Evolutionary conservation across 176 grass and related monocot species (phyloP).

Genomic region (Alloteropsis semialata): DNA sequence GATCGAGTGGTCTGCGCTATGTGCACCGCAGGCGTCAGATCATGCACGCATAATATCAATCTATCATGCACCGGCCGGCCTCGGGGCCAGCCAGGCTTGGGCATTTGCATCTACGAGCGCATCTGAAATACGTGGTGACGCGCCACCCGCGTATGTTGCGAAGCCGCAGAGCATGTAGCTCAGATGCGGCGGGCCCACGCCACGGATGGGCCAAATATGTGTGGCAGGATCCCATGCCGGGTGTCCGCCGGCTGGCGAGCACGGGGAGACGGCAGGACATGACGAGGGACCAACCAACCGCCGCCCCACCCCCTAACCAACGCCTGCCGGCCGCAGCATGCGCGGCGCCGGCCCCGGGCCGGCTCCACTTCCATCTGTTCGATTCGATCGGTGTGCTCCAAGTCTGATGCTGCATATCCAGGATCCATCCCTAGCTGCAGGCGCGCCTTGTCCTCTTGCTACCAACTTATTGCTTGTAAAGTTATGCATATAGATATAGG

Average conservation of each 20-base stretch:
- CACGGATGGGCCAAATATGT: background rate
- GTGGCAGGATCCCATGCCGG: conserved; percentile 23
- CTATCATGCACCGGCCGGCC: conserved; percentile 2
- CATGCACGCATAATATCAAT: conserved; percentile 1
- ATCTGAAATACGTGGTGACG: conserved; percentile 6
- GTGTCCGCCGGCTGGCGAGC: conserved; percentile 26
- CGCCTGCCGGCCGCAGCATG: too few species aligned
- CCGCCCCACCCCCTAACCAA: background rate
- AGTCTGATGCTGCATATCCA: background rate
- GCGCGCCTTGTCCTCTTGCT: conserved; percentile 18
- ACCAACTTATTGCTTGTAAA: background rate
- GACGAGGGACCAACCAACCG: conserved; percentile 32
- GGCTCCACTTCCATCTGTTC: background rate
- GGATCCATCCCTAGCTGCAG: background rate
- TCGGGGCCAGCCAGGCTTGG: background rate
- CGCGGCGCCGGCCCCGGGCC: background rate
- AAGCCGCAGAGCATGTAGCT: background rate
- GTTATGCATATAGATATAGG: too few species aligned
- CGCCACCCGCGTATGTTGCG: background rate
- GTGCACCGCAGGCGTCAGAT: background rate
- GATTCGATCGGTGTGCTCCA: background rate
- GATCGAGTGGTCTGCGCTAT: background rate
- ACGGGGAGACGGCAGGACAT: conserved; percentile 17
- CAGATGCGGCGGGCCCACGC: background rate
- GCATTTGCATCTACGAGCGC: background rate